Evolutionary conservation across 2,329 filamentous ascomycete genomes (phyloP), one percentile per base, ranked within the genome.

Genomic region (Aspergillus sp.): DNA sequence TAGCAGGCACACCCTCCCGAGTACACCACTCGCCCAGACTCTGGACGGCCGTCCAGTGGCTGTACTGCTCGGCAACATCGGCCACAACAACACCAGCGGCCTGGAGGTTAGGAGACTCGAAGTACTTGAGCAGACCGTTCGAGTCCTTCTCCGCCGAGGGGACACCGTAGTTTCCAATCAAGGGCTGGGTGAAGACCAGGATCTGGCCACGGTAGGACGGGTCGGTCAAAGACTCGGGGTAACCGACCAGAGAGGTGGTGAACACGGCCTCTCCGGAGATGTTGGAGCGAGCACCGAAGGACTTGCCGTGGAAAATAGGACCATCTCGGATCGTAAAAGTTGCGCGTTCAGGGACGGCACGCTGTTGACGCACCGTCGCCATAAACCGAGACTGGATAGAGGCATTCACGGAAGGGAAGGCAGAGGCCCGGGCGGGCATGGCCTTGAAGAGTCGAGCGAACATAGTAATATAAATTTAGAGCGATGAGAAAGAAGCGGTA

Each of bases 131-230:
- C 60, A 99, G 86, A 70, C 95, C 95, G 78, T 87, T 91, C 77
- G 93, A 82, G 77, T 99, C 95, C 65, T 92, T 89, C 71, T 88
- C 85, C 65, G 84, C 87, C 32, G 92, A 96, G 16, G 95, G 95
- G 18, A 99, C 94, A 70, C 95, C 95, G 76, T 99, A 99, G 85
- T 99, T 99, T 74, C 95, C 95, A 73, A 99, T 97, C 68, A 99
- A 82, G 39, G 95, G 95, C 77, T 97, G 93, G 67, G 95, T 99
- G 84, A 98, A 97, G 78, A 98, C 94, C 69, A 99, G 84, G 68
- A 99, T 98, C 82, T 99, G 95, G 56, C 80, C 86, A 67, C 86
- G 85, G 76, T 89, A 89, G 58, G 86, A 88, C 12, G 86, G 86
- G 67, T 88, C 86, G 71, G 86, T 87, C 81, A 89, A 81, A 50